Evolutionary conservation across 2,329 filamentous ascomycete species (phyloP), one percentile per base, ranked within the genome.

Genomic region (Rachicladosporium sp.): DNA sequence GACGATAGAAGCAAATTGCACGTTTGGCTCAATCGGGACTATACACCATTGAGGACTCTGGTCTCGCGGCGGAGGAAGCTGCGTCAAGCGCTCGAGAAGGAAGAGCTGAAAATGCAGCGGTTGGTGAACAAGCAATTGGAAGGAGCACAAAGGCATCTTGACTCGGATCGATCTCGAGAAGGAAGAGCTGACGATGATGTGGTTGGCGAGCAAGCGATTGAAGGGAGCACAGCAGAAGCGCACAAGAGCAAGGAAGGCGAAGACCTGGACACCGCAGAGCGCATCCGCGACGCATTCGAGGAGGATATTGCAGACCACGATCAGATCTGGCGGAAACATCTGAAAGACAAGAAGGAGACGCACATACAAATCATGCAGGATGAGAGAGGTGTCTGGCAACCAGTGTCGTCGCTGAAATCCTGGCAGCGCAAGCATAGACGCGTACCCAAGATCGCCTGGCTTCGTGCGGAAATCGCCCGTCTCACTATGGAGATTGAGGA

Each of bases 11-110:
- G 38, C 29, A 33, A 33, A 23, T 35, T 43, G 30, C 29, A 32
- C n/a, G 53, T 58, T 29, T 58, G 55, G 54, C 44, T 57, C 31
- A 57, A 57, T 45, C 49, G 54, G 27, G 49, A 57, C 40, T 55
- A 49, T 40, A 42, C 47, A 19, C 33, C 38, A 31, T 41, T 59
- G 35, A 12, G 36, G n/a, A 35, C 31, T 13, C 13, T 42, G 35
- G 39, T 42, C 12, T 29, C 10, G 11, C 31, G 29, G 7, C 39
- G 43, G 10, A 31, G 31, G 27, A 42, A 36, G n/a, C 34, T 41
- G 11, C 36, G 31, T 33, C 35, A 42, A 15, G 15, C 30, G n/a
- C 40, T 44, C 9, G 43, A 44, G 29, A 40, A 40, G 35, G 40
- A 38, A 33, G 43, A 40, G 13, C 7, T 38, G 23, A 29, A 35